phyloP scores from a whole-genome alignment of 2,329 filamentous ascomycete genomes.

The Colletotrichum brevisporum region DNA sequence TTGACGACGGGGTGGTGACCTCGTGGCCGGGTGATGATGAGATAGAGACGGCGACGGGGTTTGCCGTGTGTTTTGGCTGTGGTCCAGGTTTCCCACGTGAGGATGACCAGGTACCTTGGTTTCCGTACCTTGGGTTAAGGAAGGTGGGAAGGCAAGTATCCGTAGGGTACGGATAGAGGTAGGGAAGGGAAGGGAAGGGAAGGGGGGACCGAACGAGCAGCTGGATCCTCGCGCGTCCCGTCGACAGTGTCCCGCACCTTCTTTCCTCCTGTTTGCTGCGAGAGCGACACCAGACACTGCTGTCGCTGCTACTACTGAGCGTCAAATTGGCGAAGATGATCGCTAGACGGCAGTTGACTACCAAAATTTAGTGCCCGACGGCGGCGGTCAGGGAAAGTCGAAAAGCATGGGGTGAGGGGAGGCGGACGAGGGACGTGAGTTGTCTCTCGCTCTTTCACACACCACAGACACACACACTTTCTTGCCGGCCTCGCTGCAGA shows the following conservation, averaged over 20 bases:
- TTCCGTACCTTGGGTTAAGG: too few species aligned
- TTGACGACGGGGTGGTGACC: not conserved
- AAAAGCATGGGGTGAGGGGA: constrained; percentile 25
- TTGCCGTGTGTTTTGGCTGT: constrained; percentile 31
- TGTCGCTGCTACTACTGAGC: constrained; percentile 10
- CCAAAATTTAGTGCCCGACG: constrained; percentile 22
- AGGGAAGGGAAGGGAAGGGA: constrained; percentile 25
- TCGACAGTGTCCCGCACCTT: constrained; percentile 10
- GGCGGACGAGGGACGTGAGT: constrained; percentile 12
- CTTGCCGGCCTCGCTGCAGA: not conserved
- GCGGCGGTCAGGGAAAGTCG: constrained; percentile 27
- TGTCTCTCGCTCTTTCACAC: not conserved
- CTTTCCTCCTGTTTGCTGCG: not conserved
- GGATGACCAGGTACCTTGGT: not conserved
- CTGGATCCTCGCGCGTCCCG: constrained; percentile 17
- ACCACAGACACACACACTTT: not conserved
- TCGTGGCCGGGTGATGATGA: constrained; percentile 24
- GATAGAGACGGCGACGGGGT: constrained; percentile 11
- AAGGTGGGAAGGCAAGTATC: too few species aligned
- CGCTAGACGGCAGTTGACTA: constrained; percentile 25
- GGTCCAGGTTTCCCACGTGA: constrained; percentile 31
- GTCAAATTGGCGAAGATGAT: constrained; percentile 4
- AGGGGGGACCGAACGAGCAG: constrained; percentile 25
- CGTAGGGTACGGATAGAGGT: not conserved
- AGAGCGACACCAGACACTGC: not conserved